Evolutionary conservation across 371 early-diverging fungal genomes (phyloP), one percentile per base, ranked within the genome.

Genomic region (Syncephalis plumigaleata): DNA sequence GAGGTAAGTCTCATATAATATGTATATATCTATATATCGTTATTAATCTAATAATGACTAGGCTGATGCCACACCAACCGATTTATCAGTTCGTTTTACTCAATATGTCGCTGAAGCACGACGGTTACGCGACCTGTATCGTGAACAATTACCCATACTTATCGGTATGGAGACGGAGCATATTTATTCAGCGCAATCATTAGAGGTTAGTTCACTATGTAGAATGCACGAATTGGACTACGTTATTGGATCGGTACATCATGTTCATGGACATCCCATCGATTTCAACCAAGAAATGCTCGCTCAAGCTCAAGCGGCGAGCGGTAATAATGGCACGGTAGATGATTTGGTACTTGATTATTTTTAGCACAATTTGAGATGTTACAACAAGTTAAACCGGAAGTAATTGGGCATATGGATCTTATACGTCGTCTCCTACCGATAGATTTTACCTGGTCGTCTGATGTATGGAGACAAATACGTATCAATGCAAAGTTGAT

Each of bases 181-280:
- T 63, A 86, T 90, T 47, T 62, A 64, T 51, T 61, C 53, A 22
- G 58, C 54, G 9, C 56, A 53, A 51, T 53, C 57, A 1, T 36
- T 49, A 2, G 52, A 40, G 9, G 45, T 68, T 16, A 49, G 56
- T 39, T 44, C 45, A 11, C 54, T 64, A 1, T 15, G 16, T 36
- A 47, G 55, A 56, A 44, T 16, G 59, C 50, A 46, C 42, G 27
- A 17, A 13, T 44, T 49, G 26, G 82, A 93, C 53, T 92, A 88
- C 54, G 56, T 87, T 2, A 91, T 96, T n/a, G 96, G 96, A 0
- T 91, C 92, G 0, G 64, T 94, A 36, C 96, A 96, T 60, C 95
- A 96, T 51, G 75, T 88, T 2, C 56, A 65, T 31, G 71, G 67
- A 0, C 60, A 75, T 16, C 91, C 97, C 2, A 71, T 93, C 54